Base-by-base conservation (phyloP, 306 rosid species). In the Fagus crenata region DNA sequence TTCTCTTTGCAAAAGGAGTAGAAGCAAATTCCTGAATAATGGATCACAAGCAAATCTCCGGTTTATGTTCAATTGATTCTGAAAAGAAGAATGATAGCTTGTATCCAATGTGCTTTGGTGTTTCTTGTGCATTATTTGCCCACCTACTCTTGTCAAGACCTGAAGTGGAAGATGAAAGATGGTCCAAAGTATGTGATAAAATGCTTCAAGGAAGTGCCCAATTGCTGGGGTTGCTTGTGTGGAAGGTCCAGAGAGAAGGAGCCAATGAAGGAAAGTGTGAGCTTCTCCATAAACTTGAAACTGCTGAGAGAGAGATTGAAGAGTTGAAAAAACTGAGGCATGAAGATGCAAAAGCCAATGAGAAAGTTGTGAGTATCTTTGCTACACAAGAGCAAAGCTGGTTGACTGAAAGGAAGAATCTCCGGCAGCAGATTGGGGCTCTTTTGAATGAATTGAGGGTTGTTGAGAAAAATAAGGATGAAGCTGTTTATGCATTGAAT, bases 301-400 rank as follows among this genome's bases (percentile, higher is more conserved):
- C 7, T 74, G 93, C 93, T 59, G 90, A 90, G 86, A 87, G 85
- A 42, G 93, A 89, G 75, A 65, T 83, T n/a, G 86, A 85, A 37
- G 91, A 85, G 74, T 87, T 95, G 89, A 92, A 88, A 83, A 89
- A 77, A 77, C 77, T 87, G 58, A 89, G 98, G 40, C 96, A 82
- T 41, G 98, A 95, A 63, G 98, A 95, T 75, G 98, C 97, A 15
- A 95, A 85, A 53, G 98, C 98, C 55, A 95, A 90, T 68, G 98
- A 92, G 88, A 95, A 90, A 86, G 98, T 95, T 55, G 98, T 95
- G 36, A 80, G 96, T 58, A 95, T 95, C 39, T 92, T 92, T 83
- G 97, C 97, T 39, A 81, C 95, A 58, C 97, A 92, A 72, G 98
- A 95, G 82, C 98, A 95, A 81, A 75, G 82, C 51, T 92, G 98